Evolutionary conservation across 2,329 filamentous ascomycete genomes (phyloP), one percentile per base, ranked within the genome.

Genomic region (Chaetomiaceae sp.): DNA sequence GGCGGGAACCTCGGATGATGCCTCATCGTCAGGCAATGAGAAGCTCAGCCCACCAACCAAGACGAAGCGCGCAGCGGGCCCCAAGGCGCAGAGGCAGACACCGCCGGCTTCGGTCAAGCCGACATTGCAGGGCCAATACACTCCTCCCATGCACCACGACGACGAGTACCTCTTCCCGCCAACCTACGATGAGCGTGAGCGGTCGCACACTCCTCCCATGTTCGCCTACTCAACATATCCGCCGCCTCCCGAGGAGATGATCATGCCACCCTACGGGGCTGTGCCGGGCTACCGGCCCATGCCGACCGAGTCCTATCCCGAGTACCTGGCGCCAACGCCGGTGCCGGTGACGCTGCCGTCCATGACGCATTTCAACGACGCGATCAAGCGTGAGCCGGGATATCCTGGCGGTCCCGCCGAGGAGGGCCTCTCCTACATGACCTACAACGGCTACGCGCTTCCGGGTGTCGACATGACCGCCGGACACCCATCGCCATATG

Each of bases 111-210:
- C 64, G 18, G 64, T 67, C 46, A 67, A 66, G 65, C 59, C 67
- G 63, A 66, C 73, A 47, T 62, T 72, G 16, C 75, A 77, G 59
- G 74, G 74, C 58, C 81, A 83, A 62, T 85, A 78, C 63, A 84
- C 80, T 43, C 81, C 82, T 51, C 82, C 82, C 45, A 78, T 84
- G 75, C 72, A 77, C 60, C 68, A 69, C 50, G 75, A 80, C 43
- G 85, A 90, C 63, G 84, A 89, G 60, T 73, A 82, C 56, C 77
- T 88, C 71, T 89, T 88, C 69, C 71, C 76, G 29, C 75, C 66
- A 27, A 41, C 62, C 51, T 83, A 85, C 65, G 84, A 84, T 66
- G 82, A 82, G 48, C 79, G 86, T 53, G 84, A 87, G 61, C 75
- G 85, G 52, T 89, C 86, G 33, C 80, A 84, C 66, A 87, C 85